A percentile compares a stretch with the other conserved stretches of the same genome.
Evolutionary conservation across 2,329 filamentous ascomycete species (phyloP).

Genomic region (Fusarium sp.): DNA sequence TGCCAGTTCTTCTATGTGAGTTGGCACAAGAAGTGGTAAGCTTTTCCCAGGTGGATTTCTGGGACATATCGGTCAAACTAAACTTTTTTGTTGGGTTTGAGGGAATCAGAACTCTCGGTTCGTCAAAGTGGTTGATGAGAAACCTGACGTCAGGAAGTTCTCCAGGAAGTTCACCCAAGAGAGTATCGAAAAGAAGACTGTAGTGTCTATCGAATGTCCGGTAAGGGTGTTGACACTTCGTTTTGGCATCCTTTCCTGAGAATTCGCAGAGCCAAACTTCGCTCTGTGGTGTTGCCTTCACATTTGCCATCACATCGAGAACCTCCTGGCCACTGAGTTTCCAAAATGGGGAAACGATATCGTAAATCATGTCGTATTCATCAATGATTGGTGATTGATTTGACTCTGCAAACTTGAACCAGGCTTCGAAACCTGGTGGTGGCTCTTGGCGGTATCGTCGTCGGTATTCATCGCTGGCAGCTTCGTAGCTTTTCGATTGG

Average conservation of each 20-base stretch:
- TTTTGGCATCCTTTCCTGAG: conserved; percentile 39
- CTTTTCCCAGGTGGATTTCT: conserved; percentile 46
- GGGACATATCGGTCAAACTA: conserved; percentile 45
- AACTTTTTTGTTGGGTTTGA: conserved; percentile 13
- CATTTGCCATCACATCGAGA: conserved; percentile 42
- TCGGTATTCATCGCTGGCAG: conserved; percentile 56
- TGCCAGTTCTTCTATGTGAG: not conserved
- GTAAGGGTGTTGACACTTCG: conserved; percentile 50
- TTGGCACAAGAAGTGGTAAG: conserved; percentile 48
- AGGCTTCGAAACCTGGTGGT: conserved; percentile 60
- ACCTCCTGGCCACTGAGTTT: conserved; percentile 53
- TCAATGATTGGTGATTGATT: conserved; percentile 62
- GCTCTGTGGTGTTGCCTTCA: conserved; percentile 38
- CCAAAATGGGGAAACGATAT: conserved; percentile 56
- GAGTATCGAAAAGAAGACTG: conserved; percentile 46
- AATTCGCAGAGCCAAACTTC: conserved; percentile 56
- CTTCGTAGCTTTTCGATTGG: conserved; percentile 54
- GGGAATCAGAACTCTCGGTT: conserved; percentile 57
- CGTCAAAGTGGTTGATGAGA: conserved; percentile 62
- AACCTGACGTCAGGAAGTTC: conserved; percentile 55
- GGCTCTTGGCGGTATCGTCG: conserved; percentile 58
- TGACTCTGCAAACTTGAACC: conserved; percentile 57
- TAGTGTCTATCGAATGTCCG: conserved; percentile 52
- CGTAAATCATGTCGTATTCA: conserved; percentile 60
- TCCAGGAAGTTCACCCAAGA: conserved; percentile 42